phyloP scores from a whole-genome alignment of 306 rosid genomes.

The Styphnolobium japonicum region DNA sequence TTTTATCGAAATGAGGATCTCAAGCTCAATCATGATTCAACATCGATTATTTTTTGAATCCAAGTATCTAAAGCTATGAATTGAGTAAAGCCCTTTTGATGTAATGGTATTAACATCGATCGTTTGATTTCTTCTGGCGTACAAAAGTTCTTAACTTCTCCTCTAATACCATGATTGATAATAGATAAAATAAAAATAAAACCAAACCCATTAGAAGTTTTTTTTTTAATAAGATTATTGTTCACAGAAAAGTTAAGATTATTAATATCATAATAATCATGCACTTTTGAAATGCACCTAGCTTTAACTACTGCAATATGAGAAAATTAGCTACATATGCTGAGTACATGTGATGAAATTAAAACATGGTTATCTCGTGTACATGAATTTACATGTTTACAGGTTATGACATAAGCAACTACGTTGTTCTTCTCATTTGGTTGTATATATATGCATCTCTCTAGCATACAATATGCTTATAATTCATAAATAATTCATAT shows the following conservation, averaged over 20 bases:
- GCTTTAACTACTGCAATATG: neutral
- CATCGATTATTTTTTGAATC: neutral
- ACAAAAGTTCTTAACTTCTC: neutral
- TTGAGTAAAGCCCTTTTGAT: neutral
- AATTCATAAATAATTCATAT: neutral
- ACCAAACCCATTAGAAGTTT: neutral
- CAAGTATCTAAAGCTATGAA: neutral
- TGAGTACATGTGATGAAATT: neutral
- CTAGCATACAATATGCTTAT: neutral
- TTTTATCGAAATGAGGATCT: neutral
- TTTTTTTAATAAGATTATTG: neutral
- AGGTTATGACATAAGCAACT: conserved; percentile 5
- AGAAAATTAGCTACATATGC: neutral
- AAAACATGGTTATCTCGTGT: neutral
- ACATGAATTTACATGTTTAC: neutral
- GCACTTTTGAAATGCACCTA: neutral
- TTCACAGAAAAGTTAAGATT: neutral
- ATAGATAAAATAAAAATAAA: neutral
- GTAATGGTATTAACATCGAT: neutral
- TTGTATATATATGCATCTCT: neutral
- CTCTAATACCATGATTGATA: neutral
- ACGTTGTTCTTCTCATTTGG: neutral
- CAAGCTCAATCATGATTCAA: neutral
- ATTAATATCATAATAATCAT: neutral
- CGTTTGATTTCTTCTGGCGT: neutral